Conservation (phyloP, 148 eudicot species). For the Spergularia bocconei region DNA sequence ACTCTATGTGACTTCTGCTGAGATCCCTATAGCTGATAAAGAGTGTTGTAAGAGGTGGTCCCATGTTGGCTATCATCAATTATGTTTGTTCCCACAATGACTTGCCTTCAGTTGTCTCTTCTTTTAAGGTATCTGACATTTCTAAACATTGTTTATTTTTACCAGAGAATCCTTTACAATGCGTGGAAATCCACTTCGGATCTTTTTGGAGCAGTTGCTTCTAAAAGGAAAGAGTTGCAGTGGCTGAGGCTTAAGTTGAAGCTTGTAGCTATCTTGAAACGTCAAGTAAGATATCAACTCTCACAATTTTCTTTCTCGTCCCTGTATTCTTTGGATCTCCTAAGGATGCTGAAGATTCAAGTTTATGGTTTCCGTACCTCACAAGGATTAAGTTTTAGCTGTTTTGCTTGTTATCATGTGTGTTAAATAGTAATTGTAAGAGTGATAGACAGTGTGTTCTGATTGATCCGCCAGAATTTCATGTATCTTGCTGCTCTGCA, state of each 20-base stretch:
- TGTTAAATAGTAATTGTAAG: too few relatives aligned
- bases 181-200: constrained; percentile 61
- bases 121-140: constrained; percentile 2
- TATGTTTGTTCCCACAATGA: background rate
- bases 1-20: background rate
- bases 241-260: constrained; percentile 57
- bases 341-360: background rate
- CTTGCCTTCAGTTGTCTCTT: background rate
- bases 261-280: constrained; percentile 54
- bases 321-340: background rate
- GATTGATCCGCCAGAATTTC: too few relatives aligned
- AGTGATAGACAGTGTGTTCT: too few relatives aligned
- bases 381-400: too few relatives aligned
- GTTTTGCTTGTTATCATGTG: too few relatives aligned
- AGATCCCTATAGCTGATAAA: background rate
- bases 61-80: background rate
- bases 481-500: too few relatives aligned
- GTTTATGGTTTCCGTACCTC: background rate
- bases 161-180: constrained; percentile 70
- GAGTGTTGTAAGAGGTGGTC: background rate
- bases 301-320: background rate
- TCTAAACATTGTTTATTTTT: constrained; percentile 28
- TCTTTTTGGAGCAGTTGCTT: constrained; percentile 45
- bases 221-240: constrained; percentile 60
- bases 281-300: constrained; percentile 55